A percentile compares a stretch with the other conserved stretches of the same genome.
phyloP scores from a whole-genome alignment of 2,329 filamentous ascomycete genomes.

The Helminthosporium solani region DNA sequence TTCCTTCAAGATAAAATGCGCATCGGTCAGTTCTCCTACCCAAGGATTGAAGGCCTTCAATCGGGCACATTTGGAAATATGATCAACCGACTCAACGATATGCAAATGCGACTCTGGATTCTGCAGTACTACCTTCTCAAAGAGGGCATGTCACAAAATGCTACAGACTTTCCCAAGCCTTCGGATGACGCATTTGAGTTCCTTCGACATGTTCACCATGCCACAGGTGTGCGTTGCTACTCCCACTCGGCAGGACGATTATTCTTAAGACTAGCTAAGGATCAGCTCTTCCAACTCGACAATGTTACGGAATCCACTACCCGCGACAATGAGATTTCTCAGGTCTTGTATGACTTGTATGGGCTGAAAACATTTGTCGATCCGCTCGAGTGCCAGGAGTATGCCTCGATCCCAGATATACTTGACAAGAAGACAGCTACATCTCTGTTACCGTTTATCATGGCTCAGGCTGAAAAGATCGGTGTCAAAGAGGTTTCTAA shows the following conservation, averaged over 20 bases:
- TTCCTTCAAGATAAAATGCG: constrained; percentile 85
- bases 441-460: constrained; percentile 79
- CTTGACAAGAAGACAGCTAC: constrained; percentile 79
- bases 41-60: constrained; percentile 56
- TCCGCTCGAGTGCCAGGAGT: constrained; percentile 53
- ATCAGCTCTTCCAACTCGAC: constrained; percentile 75
- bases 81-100: constrained; percentile 74
- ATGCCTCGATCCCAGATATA: constrained; percentile 72
- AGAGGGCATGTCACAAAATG: constrained; percentile 69
- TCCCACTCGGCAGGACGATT: constrained; percentile 84
- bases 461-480: constrained; percentile 77
- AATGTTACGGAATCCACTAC: constrained; percentile 69
- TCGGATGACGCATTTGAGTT: constrained; percentile 76
- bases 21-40: constrained; percentile 67
- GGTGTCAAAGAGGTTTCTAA: constrained; percentile 89
- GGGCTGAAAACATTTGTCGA: constrained; percentile 41
- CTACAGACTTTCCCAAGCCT: constrained; percentile 62
- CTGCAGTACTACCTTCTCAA: constrained; percentile 79
- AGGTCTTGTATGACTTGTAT: constrained; percentile 56
- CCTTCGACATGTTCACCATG: constrained; percentile 78
- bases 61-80: constrained; percentile 47
- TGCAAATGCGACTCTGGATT: constrained; percentile 86
- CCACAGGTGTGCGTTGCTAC: constrained; percentile 77
- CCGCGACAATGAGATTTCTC: constrained; percentile 72
- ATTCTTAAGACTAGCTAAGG: constrained; percentile 84